Evolutionary conservation across 2,329 filamentous ascomycete genomes (phyloP), one percentile per base, ranked within the genome.

Genomic region (Dothideomycetidae sp.): DNA sequence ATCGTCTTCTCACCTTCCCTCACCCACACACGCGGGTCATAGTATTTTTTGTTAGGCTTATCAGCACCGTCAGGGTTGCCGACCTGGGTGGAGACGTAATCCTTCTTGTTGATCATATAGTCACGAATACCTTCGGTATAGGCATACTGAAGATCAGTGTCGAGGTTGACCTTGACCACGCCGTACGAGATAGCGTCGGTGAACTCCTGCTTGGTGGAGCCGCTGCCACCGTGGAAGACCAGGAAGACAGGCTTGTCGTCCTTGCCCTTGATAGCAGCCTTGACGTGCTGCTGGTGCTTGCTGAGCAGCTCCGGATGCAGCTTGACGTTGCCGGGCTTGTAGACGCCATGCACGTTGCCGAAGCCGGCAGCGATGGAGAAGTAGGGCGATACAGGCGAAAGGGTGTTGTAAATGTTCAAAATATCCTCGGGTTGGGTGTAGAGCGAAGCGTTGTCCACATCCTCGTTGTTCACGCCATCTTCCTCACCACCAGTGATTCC

Each of bases 361-460:
- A 98, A 98, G 51, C 85, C 90, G 56, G 90, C 90, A 50, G 88
- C 88, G 54, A 96, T 94, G 58, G 83, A 92, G 75, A 96, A 98
- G 75, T 93, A 93, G 50, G 83, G 81, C 50, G 80, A 88, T 69
- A 96, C 85, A 50, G 81, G 68, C 47, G 73, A 70, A 50, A 98
- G 77, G 40, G 81, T 75, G 63, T 86, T 77, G 72, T 88, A 81
- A 68, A 94, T 93, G 57, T 78, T 71, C 66, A 82, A 79, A 62
- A 94, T 92, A 55, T 94, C 88, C 70, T 93, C 84, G 50, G 88
- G 88, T 67, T 98, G 90, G 33, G 88, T 96, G 78, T 96, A 94
- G 49, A 96, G 78, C 44, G 81, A 81, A 71, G 81, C 81, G 75
- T 94, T 94, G 73, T 94, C 86, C 50, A 94, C 86, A 52, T 79